phyloP scores from a whole-genome alignment of 352 stramenopile genomes.

The Globisporangium viniferum region DNA sequence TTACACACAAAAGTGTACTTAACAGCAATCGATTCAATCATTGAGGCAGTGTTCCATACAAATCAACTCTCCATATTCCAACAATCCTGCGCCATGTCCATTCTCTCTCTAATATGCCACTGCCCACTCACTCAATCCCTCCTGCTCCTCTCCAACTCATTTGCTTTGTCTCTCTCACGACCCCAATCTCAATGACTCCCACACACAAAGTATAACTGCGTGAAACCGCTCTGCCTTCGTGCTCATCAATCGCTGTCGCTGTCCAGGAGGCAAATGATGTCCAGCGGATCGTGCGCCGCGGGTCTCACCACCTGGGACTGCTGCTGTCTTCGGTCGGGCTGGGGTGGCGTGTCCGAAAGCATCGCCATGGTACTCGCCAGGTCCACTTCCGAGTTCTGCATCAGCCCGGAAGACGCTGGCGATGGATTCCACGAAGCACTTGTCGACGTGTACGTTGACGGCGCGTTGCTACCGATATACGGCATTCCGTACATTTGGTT shows the following conservation, averaged over 20 bases:
- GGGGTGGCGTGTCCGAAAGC: slow-evolving; percentile 55
- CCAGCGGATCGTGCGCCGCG: slow-evolving; percentile 32
- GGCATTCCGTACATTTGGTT: slow-evolving; percentile 34
- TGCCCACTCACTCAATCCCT: not conserved
- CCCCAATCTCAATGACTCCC: not conserved
- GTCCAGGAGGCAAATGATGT: slow-evolving; percentile 79
- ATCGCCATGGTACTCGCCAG: slow-evolving; percentile 63
- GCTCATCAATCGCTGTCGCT: slow-evolving; percentile 61
- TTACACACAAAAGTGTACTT: too few species aligned
- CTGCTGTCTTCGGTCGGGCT: slow-evolving; percentile 34
- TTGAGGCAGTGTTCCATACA: too few species aligned
- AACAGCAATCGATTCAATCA: too few species aligned
- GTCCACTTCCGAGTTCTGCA: slow-evolving; percentile 39
- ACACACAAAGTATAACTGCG: not conserved
- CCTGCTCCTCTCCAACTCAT: not conserved
- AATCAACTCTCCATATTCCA: not conserved
- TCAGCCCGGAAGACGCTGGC: slow-evolving; percentile 4
- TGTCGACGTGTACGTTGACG: slow-evolving; percentile 10
- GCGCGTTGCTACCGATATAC: slow-evolving; percentile 14
- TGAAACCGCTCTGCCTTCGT: slow-evolving; percentile 1
- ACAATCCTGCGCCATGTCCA: not conserved
- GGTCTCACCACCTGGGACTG: slow-evolving; percentile 6
- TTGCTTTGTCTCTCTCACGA: not conserved
- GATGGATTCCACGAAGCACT: slow-evolving; percentile 11
- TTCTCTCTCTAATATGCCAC: slow-evolving; percentile 1